Conservation (phyloP, 495 filamentous ascomycete species). For the Penicillium robsamsonii region DNA sequence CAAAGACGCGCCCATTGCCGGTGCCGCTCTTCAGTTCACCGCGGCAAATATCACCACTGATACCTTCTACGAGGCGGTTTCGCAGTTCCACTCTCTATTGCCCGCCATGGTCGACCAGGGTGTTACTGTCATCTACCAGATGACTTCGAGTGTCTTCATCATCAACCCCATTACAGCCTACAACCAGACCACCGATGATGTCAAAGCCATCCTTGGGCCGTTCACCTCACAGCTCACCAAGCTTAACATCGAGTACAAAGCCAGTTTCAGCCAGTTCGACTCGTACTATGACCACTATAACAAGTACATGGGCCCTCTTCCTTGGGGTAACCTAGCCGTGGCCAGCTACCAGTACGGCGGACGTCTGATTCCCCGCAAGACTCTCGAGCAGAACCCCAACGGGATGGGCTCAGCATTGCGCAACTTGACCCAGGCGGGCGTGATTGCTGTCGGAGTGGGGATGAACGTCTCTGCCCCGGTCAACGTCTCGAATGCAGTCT, state of each 20-base stretch:
- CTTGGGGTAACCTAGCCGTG: constrained; percentile 42
- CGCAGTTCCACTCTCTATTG: constrained; percentile 44
- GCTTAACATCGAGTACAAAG: constrained; percentile 29
- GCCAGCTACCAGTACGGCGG: constrained; percentile 55
- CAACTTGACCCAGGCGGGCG: constrained; percentile 39
- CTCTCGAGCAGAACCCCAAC: constrained; percentile 46
- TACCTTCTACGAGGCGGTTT: constrained; percentile 44
- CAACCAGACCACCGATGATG: constrained; percentile 30
- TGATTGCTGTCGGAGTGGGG: constrained; percentile 46
- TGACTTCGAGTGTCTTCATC: constrained; percentile 44
- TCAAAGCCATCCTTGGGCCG: constrained; percentile 31
- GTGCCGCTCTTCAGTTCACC: constrained; percentile 32
- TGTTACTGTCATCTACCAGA: constrained; percentile 46
- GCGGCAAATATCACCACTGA: constrained; percentile 31
- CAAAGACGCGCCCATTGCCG: constrained; percentile 36
- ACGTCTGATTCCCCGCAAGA: constrained; percentile 54
- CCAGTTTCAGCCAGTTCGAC: constrained; percentile 30
- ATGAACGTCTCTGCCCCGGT: constrained; percentile 39
- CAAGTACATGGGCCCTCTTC: constrained; percentile 37
- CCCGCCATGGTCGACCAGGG: constrained; percentile 52
- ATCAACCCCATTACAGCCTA: constrained; percentile 44
- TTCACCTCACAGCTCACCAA: constrained; percentile 30
- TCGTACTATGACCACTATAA: constrained; percentile 52
- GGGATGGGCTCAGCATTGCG: constrained; percentile 38
- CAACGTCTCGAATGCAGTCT: constrained; percentile 52